These are phyloP conservation scores for Wallacemonas collosoma DNA, from an alignment of 208 protist species.

Conservation along the genomic window DNA sequence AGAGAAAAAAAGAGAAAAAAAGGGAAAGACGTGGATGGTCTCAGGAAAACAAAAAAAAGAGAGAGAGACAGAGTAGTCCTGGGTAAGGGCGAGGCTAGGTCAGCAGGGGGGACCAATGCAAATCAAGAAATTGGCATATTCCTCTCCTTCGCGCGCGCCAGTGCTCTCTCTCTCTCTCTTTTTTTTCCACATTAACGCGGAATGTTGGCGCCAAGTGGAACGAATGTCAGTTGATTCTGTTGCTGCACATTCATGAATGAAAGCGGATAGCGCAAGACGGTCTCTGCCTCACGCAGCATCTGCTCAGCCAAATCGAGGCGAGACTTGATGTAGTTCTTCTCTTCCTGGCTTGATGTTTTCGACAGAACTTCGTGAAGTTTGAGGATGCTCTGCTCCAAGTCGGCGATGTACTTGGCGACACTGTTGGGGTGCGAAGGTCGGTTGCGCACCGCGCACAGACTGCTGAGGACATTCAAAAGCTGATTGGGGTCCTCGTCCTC, in stretches of 20 bases:
- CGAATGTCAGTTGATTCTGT: slow-evolving; percentile 36
- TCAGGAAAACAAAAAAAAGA: neutral
- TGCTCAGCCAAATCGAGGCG: slow-evolving; percentile 44
- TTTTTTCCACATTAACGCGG: neutral
- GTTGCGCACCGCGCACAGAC: slow-evolving; percentile 55
- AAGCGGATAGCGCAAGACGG: slow-evolving; percentile 37
- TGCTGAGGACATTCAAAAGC: slow-evolving; percentile 53
- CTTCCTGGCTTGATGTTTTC: slow-evolving; percentile 38
- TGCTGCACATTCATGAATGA: slow-evolving; percentile 25
- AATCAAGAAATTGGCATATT: too few relatives aligned
- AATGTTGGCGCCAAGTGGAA: slow-evolving; percentile 42
- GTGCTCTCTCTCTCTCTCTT: neutral
- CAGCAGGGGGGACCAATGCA: neutral
- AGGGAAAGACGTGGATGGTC: neutral
- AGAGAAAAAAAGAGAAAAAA: slow-evolving; percentile 18
- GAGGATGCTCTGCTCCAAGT: slow-evolving; percentile 58
- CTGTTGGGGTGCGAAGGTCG: slow-evolving; percentile 50
- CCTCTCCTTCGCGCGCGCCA: neutral
- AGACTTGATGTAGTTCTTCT: slow-evolving; percentile 49
- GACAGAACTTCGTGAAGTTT: slow-evolving; percentile 47
- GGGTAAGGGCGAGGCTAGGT: neutral
- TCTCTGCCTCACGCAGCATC: slow-evolving; percentile 52
- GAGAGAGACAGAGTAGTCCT: neutral
- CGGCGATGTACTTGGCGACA: slow-evolving; percentile 47
- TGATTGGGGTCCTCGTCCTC: slow-evolving; percentile 61